phyloP scores from a whole-genome alignment of 257 asterid species.

The Solanum dulcamara region DNA sequence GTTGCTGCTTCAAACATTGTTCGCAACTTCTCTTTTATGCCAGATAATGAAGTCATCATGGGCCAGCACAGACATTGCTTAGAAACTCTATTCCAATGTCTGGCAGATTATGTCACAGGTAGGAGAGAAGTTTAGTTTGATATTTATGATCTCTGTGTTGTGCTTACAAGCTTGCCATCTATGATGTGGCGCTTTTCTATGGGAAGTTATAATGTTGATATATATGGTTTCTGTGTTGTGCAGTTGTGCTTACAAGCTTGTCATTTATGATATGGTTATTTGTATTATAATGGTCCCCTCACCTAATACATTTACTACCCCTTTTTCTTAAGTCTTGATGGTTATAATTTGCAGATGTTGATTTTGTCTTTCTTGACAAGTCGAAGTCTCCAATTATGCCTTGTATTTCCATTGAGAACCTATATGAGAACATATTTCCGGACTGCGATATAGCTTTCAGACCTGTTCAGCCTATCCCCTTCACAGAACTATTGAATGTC shows the following conservation, averaged over 20 bases:
- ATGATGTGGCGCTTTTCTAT: neutral
- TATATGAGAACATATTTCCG: neutral
- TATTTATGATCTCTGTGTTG: neutral
- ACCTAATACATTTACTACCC: neutral
- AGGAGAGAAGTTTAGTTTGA: neutral
- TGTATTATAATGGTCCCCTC: neutral
- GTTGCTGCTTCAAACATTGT: constrained; percentile 90
- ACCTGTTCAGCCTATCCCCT: neutral
- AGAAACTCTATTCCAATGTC: constrained; percentile 83
- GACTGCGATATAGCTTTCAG: neutral
- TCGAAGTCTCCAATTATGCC: neutral
- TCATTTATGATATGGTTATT: neutral
- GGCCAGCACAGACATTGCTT: constrained; percentile 91
- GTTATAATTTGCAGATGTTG: neutral
- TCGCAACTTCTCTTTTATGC: constrained; percentile 94
- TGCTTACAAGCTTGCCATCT: neutral
- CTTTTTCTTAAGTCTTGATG: neutral
- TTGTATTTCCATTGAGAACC: neutral
- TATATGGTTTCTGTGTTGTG: neutral
- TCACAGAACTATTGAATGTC: neutral
- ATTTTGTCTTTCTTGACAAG: neutral
- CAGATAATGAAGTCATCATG: constrained; percentile 93
- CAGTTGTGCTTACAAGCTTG: neutral
- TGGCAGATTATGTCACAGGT: constrained; percentile 91
- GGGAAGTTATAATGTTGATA: neutral